Percentiles rank a stretch among this genome's conserved stretches.
These are phyloP conservation scores for Terfezia claveryi DNA, from an alignment of 495 filamentous ascomycete genomes.

Conservation along the genomic window DNA sequence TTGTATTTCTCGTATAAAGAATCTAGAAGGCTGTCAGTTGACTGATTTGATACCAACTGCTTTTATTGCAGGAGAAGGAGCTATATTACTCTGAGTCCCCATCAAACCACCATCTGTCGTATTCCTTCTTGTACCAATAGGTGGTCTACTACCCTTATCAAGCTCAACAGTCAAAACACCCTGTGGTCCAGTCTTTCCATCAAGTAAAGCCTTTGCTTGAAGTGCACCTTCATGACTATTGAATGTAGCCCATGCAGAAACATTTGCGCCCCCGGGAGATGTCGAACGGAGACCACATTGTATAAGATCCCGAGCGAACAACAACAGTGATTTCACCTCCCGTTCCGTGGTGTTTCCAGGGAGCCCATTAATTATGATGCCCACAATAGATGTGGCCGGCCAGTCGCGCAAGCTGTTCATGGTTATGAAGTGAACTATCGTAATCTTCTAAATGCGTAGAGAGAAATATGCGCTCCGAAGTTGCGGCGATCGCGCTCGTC, in stretches of 20 bases:
- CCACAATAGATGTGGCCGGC: neutral
- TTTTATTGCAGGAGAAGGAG: neutral
- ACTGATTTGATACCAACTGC: too few relatives aligned
- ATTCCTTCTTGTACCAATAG: neutral
- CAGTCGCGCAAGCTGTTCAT: neutral
- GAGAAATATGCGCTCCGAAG: too few relatives aligned
- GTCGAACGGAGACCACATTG: slow-evolving; percentile 6
- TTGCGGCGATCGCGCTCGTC: too few relatives aligned
- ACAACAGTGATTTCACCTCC: slow-evolving; percentile 11
- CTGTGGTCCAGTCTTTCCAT: slow-evolving; percentile 9
- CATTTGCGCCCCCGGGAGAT: neutral
- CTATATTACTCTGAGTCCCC: neutral
- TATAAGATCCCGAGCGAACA: slow-evolving; percentile 12
- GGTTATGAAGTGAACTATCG: neutral
- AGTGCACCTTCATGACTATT: slow-evolving; percentile 11
- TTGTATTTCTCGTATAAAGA: neutral
- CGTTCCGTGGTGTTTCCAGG: slow-evolving; percentile 10
- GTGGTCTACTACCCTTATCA: neutral
- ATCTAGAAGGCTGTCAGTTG: neutral
- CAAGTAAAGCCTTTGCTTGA: slow-evolving; percentile 9
- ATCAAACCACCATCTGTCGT: neutral
- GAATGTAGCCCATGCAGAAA: slow-evolving; percentile 9
- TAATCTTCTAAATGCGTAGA: too few relatives aligned
- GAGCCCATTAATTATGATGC: slow-evolving; percentile 11
- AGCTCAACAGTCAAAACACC: neutral